Evolutionary conservation across 2,329 filamentous ascomycete genomes (phyloP), one percentile per base, ranked within the genome.

Genomic region (Colletotrichum coccodes): DNA sequence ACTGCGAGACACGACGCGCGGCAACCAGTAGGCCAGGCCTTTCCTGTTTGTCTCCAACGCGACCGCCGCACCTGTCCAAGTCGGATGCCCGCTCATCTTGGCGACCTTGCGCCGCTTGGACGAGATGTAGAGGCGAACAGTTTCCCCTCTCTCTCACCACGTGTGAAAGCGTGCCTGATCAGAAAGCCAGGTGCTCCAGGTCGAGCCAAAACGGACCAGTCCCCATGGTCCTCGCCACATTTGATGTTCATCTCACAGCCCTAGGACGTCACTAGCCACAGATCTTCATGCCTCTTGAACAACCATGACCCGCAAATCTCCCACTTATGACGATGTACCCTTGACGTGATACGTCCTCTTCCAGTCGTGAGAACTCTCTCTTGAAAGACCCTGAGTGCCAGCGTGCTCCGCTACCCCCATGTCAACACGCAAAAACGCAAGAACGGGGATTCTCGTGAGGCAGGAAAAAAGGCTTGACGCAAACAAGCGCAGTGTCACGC

Each of bases 251-350:
- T 62, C 11, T 26, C 38, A 47, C 67, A 66, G 66, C 66, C 66
- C 53, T 67, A 66, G 23, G 61, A 71, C 66, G 70, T 71, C 66
- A 71, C 70, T 61, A 69, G 65, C 69, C 69, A 71, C 66, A 64
- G 64, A 68, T 68, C 63, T 64, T 56, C 68, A 57, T n/a, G 16
- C 46, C 54, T 68, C 60, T 57, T 44, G 34, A 60, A 62, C 67
- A 42, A 46, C 47, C 38, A 54, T 68, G 54, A 64, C 65, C 65
- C 65, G 53, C 65, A 18, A 14, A 58, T 34, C 18, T 52, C 36
- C 38, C 28, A 38, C 38, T 26, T 42, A 68, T 68, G 65, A 68
- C 65, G 65, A 60, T 42, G 16, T 60, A 23, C 23, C 61, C 54
- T 60, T 18, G 54, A n/a, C 12, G 30, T 30, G 21, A 65, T 65